Conservation (phyloP, 306 rosid species). For the Lablab purpureus region DNA sequence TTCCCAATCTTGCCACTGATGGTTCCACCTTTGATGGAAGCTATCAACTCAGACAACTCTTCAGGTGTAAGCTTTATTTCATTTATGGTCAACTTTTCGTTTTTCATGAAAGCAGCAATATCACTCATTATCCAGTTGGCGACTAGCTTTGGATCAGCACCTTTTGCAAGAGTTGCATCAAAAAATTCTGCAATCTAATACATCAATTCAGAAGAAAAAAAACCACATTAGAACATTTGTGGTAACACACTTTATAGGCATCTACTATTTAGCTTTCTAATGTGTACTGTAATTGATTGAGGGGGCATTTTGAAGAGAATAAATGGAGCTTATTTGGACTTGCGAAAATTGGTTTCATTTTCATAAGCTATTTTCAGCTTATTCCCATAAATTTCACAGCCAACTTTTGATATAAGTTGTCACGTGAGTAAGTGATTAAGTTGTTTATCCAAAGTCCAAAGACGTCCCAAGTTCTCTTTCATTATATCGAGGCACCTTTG, state of each 20-base stretch:
- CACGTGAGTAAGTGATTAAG: too few species aligned
- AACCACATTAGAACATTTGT: constrained; percentile 38
- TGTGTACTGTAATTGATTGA: constrained; percentile 21
- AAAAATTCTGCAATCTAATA: constrained; percentile 82
- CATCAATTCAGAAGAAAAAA: constrained; percentile 48
- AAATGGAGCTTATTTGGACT: too few species aligned
- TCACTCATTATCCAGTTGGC: constrained; percentile 98
- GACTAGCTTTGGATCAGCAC: constrained; percentile 86
- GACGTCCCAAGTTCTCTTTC: not conserved
- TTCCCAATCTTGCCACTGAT: constrained; percentile 97
- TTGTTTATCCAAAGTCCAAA: too few species aligned
- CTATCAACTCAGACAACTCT: constrained; percentile 87
- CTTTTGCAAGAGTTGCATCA: constrained; percentile 79
- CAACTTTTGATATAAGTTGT: too few species aligned
- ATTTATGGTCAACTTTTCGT: constrained; percentile 78
- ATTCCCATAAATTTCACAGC: too few species aligned
- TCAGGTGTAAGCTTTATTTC: constrained; percentile 82
- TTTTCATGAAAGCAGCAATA: constrained; percentile 88
- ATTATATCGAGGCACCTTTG: too few species aligned
- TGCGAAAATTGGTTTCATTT: too few species aligned
- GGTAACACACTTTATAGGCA: constrained; percentile 29
- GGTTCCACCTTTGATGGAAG: constrained; percentile 74
- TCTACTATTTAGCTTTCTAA: constrained; percentile 19
- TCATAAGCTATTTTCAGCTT: too few species aligned
- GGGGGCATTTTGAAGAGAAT: too few species aligned